Conservation (phyloP, 768 basidiomycete species). For the Hortiboletus campestris region DNA sequence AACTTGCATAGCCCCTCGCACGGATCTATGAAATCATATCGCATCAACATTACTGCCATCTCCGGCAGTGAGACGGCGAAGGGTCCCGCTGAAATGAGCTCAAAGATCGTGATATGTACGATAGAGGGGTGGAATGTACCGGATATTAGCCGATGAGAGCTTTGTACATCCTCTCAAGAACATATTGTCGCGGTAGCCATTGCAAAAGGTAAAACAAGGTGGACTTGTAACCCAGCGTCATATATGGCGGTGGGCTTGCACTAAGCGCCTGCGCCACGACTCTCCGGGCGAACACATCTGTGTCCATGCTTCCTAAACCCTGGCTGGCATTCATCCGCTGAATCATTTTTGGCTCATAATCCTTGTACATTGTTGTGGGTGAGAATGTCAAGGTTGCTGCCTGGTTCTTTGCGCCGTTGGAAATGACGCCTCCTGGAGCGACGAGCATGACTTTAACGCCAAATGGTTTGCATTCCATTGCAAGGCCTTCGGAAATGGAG, state of each 20-base stretch:
- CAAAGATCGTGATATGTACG: background rate
- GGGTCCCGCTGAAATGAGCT: background rate
- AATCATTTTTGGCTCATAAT: conserved; percentile 51
- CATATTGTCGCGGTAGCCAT: conserved; percentile 27
- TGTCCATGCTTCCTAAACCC: conserved; percentile 44
- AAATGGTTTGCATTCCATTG: conserved; percentile 74
- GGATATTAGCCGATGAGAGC: conserved; percentile 15
- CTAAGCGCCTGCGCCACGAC: conserved; percentile 52
- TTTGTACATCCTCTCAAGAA: conserved; percentile 15
- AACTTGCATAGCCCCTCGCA: background rate
- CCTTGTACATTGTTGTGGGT: conserved; percentile 53
- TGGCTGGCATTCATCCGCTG: conserved; percentile 57
- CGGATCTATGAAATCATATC: too few species aligned
- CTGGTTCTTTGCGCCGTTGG: conserved; percentile 62
- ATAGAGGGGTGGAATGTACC: background rate
- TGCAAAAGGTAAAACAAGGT: conserved; percentile 12
- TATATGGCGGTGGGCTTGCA: conserved; percentile 48
- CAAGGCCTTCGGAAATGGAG: conserved; percentile 59
- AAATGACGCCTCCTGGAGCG: conserved; percentile 61
- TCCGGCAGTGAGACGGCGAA: background rate
- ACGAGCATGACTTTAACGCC: conserved; percentile 70
- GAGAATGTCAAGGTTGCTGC: conserved; percentile 43
- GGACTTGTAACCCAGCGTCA: conserved; percentile 47
- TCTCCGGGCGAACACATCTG: conserved; percentile 47
- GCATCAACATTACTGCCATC: too few species aligned